A percentile compares a stretch with the other conserved stretches of the same genome.
These are phyloP conservation scores for Colletotrichum aenigma DNA, from an alignment of 2,329 filamentous ascomycete species.

Conservation along the genomic window DNA sequence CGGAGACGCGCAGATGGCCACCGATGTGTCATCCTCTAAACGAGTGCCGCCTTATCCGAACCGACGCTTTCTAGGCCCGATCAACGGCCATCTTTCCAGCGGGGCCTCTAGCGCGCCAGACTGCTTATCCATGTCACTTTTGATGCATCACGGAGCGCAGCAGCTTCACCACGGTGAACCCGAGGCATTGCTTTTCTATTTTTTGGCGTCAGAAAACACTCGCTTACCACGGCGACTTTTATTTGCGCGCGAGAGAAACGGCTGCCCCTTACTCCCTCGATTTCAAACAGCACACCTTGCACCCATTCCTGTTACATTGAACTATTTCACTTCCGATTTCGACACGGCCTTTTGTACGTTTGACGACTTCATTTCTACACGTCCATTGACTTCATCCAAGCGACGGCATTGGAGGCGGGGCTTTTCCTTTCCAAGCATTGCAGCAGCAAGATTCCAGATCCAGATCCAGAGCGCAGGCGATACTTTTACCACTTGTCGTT, in stretches of 20 bases:
- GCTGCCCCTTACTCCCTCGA: not conserved
- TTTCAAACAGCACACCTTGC: not conserved
- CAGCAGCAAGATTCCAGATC: not conserved
- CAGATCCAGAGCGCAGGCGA: not conserved
- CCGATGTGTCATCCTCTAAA: constrained; percentile 26
- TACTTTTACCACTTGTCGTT: not conserved
- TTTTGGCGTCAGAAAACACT: not conserved
- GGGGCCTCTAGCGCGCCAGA: not conserved
- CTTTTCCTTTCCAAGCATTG: not conserved
- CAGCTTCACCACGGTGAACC: not conserved
- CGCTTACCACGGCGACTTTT: not conserved
- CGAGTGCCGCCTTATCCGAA: not conserved
- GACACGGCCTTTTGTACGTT: constrained; percentile 13
- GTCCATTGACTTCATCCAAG: not conserved
- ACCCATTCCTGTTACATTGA: not conserved
- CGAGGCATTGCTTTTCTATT: not conserved
- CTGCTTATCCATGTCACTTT: not conserved
- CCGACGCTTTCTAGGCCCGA: not conserved
- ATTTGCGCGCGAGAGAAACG: not conserved
- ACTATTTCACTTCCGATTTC: not conserved
- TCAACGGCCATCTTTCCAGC: not conserved
- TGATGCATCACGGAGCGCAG: not conserved
- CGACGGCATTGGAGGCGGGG: not conserved
- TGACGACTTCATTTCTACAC: constrained; percentile 6
- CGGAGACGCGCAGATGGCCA: constrained; percentile 28